Percentiles rank a stretch among this genome's conserved stretches.
These are phyloP conservation scores for Xylaria flabelliformis DNA, from an alignment of 495 filamentous ascomycete species.

Conservation along the genomic window DNA sequence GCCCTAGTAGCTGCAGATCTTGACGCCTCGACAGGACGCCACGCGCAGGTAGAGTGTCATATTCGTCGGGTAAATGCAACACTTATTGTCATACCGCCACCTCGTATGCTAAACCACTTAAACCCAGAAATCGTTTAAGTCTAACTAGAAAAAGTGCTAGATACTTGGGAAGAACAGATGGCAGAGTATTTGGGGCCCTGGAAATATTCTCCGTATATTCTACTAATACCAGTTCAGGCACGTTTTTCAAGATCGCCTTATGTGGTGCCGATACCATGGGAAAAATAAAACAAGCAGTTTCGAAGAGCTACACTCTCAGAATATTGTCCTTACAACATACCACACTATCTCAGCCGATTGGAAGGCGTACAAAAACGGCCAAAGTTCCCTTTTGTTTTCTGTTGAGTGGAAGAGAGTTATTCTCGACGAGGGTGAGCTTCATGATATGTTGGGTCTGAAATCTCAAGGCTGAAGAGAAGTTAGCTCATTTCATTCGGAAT, in stretches of 20 bases:
- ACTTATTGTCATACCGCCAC: neutral
- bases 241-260: neutral
- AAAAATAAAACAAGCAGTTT: neutral
- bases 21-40: too few species aligned
- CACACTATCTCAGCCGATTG: neutral
- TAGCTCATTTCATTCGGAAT: slow-evolving; percentile 12
- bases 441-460: neutral
- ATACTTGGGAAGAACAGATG: slow-evolving; percentile 4
- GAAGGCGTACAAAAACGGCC: neutral
- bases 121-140: too few species aligned
- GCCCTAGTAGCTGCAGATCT: slow-evolving; percentile 17
- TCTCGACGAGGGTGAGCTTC: neutral
- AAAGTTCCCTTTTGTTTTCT: neutral
- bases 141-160: neutral
- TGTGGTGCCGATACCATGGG: neutral
- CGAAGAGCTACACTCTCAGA: neutral
- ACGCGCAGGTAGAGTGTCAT: neutral
- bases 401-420: neutral
- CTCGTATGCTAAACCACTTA: neutral
- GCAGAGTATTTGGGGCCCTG: neutral
- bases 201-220: neutral
- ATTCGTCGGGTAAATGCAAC: neutral
- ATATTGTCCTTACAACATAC: slow-evolving; percentile 1
- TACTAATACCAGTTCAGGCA: neutral
- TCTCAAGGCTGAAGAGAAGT: neutral